Evolutionary conservation across 345 rosid genomes (phyloP), one percentile per base, ranked within the genome.

Genomic region (Eucalyptus cloeziana): DNA sequence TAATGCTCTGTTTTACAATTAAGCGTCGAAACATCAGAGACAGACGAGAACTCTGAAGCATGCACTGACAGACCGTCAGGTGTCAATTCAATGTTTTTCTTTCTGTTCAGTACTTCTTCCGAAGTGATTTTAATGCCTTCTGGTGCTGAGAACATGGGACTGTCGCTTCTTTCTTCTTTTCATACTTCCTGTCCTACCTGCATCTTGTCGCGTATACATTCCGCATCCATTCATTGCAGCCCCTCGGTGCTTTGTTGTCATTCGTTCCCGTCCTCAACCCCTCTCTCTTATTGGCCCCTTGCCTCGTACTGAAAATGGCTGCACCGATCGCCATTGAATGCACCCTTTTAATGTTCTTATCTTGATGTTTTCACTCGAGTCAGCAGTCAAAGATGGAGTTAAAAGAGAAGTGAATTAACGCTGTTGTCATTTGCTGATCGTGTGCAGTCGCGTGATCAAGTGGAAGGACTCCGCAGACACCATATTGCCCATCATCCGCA

Each of bases 391-490:
- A 13, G 76, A 64, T 64, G 76, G 37, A n/a, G 37, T 14, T 49
- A 19, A 45, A 24, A 3, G 33, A 85, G 44, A 24, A 13, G 30
- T 37, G 30, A 15, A 37, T 88, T 21, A 30, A 79, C 54, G 44
- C 25, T 37, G n/a, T 67, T 2, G 60, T 30, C 33, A 25, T 79
- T 40, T 71, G 31, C 27, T 24, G 30, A 37, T 50, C 85, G 15
- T 83, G 24, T 71, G 87, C 91, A 95, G 96, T 45, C 47, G 60
- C 4, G 93, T 90, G 5, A 93, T 94, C 47, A 79, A 5, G 33
- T 96, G 98, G 97, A 93, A 47, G 58, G 96, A 95, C 79, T 88
- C 97, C 7, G 91, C 96, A 12, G 87, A 90, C 15, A 91, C 93
- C 15, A 71, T 95, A 50, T 88, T 96, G 69, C 98, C 97, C 86